These are phyloP conservation scores for Lactifluus volemus DNA, from an alignment of 768 basidiomycete species.

Conservation along the genomic window DNA sequence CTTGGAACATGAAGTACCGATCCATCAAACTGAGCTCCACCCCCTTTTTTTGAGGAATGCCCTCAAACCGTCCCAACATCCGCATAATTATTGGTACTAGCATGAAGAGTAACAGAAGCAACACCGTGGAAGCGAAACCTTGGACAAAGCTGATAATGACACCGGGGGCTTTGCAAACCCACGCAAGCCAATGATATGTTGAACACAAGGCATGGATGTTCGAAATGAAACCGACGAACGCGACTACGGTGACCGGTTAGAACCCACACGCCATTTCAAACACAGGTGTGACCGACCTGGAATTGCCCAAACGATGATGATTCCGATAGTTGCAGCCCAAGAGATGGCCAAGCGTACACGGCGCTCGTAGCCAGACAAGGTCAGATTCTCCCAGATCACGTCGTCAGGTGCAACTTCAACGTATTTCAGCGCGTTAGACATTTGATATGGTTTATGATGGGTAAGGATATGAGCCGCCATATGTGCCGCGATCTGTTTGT, in stretches of 20 bases:
- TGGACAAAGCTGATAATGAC: slow-evolving; percentile 72
- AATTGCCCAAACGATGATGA: slow-evolving; percentile 85
- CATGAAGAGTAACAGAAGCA: slow-evolving; percentile 88
- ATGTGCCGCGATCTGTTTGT: slow-evolving; percentile 89
- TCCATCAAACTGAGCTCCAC: slow-evolving; percentile 90
- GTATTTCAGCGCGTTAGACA: slow-evolving; percentile 51
- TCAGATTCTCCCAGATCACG: slow-evolving; percentile 88
- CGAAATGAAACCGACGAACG: slow-evolving; percentile 73
- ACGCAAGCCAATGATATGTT: slow-evolving; percentile 62
- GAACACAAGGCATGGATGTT: slow-evolving; percentile 67
- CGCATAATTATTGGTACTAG: slow-evolving; percentile 79
- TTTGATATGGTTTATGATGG: slow-evolving; percentile 77
- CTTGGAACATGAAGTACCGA: slow-evolving; percentile 86
- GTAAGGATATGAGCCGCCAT: slow-evolving; percentile 66
- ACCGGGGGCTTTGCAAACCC: slow-evolving; percentile 67
- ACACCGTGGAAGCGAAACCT: slow-evolving; percentile 82
- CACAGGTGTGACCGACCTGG: slow-evolving; percentile 42
- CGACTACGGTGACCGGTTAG: slow-evolving; percentile 19
- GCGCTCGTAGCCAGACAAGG: slow-evolving; percentile 79
- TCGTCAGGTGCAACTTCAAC: slow-evolving; percentile 81
- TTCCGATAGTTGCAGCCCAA: slow-evolving; percentile 65
- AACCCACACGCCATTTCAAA: not conserved
- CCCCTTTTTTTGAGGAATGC: slow-evolving; percentile 75
- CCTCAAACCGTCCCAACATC: slow-evolving; percentile 76
- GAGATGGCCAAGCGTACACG: slow-evolving; percentile 36